Percentiles rank a stretch among this genome's conserved stretches.
phyloP scores from a whole-genome alignment of 2,329 filamentous ascomycete genomes.

The Alternaria atra region DNA sequence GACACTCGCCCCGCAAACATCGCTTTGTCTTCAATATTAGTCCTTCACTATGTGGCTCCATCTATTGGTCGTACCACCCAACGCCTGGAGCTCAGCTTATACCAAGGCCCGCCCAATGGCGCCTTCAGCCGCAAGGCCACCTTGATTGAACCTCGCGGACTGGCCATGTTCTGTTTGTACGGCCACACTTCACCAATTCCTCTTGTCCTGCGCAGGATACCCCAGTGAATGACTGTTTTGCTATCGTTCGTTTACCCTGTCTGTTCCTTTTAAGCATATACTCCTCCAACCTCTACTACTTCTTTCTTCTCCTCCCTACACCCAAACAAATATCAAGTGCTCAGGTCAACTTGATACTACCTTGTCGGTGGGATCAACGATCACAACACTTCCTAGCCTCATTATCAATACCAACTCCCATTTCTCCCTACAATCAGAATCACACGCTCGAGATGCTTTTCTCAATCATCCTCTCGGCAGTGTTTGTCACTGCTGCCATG shows the following conservation, averaged over 20 bases:
- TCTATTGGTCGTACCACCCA: slow-evolving; percentile 11
- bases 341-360: not conserved
- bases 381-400: not conserved
- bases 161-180: slow-evolving; percentile 9
- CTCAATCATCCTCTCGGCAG: slow-evolving; percentile 15
- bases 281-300: not conserved
- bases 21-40: not conserved
- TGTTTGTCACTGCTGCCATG: slow-evolving; percentile 33
- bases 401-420: not conserved
- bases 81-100: slow-evolving; percentile 21
- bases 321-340: not conserved
- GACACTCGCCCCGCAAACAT: not conserved
- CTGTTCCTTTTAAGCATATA: not conserved
- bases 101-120: slow-evolving; percentile 14
- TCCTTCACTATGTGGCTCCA: not conserved
- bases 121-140: slow-evolving; percentile 15
- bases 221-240: not conserved
- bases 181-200: not conserved
- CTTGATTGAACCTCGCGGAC: not conserved
- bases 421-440: not conserved
- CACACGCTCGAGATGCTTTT: slow-evolving; percentile 15
- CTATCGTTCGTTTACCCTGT: too few species aligned
- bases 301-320: not conserved
- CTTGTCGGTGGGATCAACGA: not conserved
- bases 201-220: not conserved